Percentiles rank a stretch among this genome's conserved stretches.
Conservation (phyloP, 805 yeast genomes). For the Yamadazyma philogaea region DNA sequence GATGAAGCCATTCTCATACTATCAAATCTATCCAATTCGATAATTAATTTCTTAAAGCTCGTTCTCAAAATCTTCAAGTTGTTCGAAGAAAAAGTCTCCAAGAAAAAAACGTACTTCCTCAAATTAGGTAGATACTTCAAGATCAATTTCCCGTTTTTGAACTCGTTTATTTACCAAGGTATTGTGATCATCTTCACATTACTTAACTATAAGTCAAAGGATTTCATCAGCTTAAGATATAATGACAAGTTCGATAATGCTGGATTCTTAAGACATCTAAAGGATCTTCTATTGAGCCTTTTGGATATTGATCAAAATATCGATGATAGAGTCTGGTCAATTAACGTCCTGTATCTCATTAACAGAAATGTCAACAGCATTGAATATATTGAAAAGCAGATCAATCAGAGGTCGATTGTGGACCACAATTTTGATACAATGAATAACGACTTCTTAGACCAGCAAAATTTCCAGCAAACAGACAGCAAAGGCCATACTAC, state of each 20-base stretch:
- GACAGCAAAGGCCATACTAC: not conserved
- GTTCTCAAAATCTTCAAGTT: conserved; percentile 30
- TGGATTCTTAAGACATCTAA: conserved; percentile 22
- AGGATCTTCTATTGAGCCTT: conserved; percentile 21
- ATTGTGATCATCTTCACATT: conserved; percentile 49
- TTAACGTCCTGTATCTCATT: conserved; percentile 30
- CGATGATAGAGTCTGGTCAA: conserved; percentile 31
- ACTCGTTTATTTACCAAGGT: conserved; percentile 50
- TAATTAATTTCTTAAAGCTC: conserved; percentile 35
- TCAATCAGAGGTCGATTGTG: conserved; percentile 1
- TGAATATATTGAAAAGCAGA: conserved; percentile 21
- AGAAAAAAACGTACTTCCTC: conserved; percentile 9
- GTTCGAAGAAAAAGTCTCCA: conserved; percentile 18
- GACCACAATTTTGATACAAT: conserved; percentile 2
- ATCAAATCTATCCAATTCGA: conserved; percentile 37
- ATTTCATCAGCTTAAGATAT: conserved; percentile 10
- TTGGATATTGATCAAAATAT: conserved; percentile 24
- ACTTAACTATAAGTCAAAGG: conserved; percentile 40
- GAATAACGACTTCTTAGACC: not conserved
- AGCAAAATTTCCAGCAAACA: not conserved
- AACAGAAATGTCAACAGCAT: conserved; percentile 30
- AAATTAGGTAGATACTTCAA: conserved; percentile 36
- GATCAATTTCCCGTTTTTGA: conserved; percentile 41
- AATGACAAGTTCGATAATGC: conserved; percentile 10
- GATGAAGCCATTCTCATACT: conserved; percentile 25